Conservation (phyloP, 768 basidiomycete genomes). For the Tricholoma terreum region DNA sequence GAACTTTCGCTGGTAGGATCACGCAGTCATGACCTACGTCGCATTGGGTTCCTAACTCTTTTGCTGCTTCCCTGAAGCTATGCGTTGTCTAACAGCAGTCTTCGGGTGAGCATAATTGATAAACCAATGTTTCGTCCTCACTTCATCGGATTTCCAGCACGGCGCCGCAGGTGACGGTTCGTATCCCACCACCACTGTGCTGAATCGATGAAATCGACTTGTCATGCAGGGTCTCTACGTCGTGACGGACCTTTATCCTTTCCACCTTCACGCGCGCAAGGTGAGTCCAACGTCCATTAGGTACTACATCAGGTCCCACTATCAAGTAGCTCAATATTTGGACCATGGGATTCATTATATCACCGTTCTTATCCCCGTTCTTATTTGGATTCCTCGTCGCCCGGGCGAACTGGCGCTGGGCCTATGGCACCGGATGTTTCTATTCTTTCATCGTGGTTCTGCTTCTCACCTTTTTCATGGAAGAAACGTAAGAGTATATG, state of each 20-base stretch:
- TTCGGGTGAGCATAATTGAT: conserved; percentile 20
- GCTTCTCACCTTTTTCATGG: conserved; percentile 56
- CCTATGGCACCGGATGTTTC: conserved; percentile 63
- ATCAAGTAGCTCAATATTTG: conserved; percentile 54
- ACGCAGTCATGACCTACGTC: neutral
- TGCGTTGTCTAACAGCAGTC: conserved; percentile 33
- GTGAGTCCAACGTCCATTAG: conserved; percentile 19
- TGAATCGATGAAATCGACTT: neutral
- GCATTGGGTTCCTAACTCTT: neutral
- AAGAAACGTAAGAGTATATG: conserved; percentile 53
- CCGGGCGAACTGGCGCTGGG: conserved; percentile 58
- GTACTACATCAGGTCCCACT: neutral
- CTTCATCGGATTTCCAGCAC: conserved; percentile 24
- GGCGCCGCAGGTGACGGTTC: conserved; percentile 50
- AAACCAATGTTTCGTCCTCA: neutral
- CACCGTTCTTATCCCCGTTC: conserved; percentile 63
- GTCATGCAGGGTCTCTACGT: conserved; percentile 40
- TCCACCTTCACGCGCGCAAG: conserved; percentile 56
- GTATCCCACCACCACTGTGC: neutral
- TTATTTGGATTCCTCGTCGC: conserved; percentile 68
- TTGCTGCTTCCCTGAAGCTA: conserved; percentile 15
- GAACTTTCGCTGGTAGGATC: conserved; percentile 36
- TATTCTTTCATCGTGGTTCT: conserved; percentile 54
- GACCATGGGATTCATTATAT: conserved; percentile 72
- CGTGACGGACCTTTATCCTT: conserved; percentile 54